Base-by-base conservation (phyloP, 2,329 filamentous ascomycete genomes). In the Pyrenochaeta sp. region DNA sequence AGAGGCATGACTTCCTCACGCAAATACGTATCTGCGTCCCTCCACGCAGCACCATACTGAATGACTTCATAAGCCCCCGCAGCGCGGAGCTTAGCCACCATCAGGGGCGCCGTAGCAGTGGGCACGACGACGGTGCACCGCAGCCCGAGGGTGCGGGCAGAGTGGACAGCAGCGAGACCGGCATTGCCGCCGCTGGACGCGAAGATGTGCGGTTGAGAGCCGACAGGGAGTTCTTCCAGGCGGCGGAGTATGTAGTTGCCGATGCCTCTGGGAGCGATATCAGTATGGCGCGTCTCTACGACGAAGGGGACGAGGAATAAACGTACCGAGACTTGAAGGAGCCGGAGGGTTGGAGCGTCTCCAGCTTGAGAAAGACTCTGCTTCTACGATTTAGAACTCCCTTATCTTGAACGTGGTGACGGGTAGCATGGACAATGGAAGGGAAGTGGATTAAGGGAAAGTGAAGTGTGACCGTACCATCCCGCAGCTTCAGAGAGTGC, bases 361-460 rank as follows among this genome's bases (percentile, higher is more conserved):
- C 90, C 51, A 94, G 82, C 71, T 95, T 95, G 62, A 95, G 84
- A 70, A 88, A 89, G 69, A 95, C 83, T 74, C 88, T 86, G 76
- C 88, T 79, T 70, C 66, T 74, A 56, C 63, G 62, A 67, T 68
- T 74, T 73, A 73, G 71, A 59, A 59, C 42, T 60, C 41, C 43
- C 51, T 55, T 53, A 58, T 63, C 58, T 50, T 41, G 10, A 35
- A 21, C 18, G 8, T 10, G 20, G 28, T 34, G 21, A 14, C 34
- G 21, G 18, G 9, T 20, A n/a, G 8, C 6, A 37, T 14, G 34
- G 29, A 27, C 18, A 22, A 10, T 28, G 23, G 23, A 14, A 13
- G 28, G 8, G 20, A 13, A 6, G 7, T 28, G 28, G 3, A 11
- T 24, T 22, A 31, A 28, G 14, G 35, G 38, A 26, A 35, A 51